These are phyloP conservation scores for Hemileccinum rubropunctum DNA, from an alignment of 768 basidiomycete species.

Conservation along the genomic window DNA sequence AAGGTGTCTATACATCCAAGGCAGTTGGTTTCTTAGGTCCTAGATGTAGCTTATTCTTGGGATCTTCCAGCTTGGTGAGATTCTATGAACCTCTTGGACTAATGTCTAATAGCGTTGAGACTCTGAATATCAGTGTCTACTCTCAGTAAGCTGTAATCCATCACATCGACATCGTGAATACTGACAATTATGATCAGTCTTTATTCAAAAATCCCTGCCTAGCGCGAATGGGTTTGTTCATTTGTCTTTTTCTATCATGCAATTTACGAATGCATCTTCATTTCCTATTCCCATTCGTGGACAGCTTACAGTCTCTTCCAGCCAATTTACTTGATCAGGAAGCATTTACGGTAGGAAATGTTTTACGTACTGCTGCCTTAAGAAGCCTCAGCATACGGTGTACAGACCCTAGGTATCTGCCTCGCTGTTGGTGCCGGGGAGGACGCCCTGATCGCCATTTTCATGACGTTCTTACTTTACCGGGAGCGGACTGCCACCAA, in stretches of 20 bases:
- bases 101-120: no score
- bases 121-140: no score
- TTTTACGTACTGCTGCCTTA: background rate
- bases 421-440: background rate
- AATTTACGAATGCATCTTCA: no score
- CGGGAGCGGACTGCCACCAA: background rate
- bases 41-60: background rate
- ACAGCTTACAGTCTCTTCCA: no score
- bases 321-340: background rate
- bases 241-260: no score
- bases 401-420: background rate
- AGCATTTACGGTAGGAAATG: background rate
- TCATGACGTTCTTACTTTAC: background rate
- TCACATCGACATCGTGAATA: no score
- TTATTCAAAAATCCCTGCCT: no score
- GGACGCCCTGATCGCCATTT: background rate
- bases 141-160: no score
- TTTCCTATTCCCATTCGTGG: no score
- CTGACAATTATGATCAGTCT: no score
- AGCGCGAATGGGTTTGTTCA: no score
- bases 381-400: background rate
- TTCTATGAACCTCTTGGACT: no score
- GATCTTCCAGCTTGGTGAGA: background rate
- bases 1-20: background rate
- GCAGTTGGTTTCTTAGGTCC: background rate